Base-by-base conservation (phyloP, 2,329 filamentous ascomycete genomes). In the Cordyceps cateniannulata region DNA sequence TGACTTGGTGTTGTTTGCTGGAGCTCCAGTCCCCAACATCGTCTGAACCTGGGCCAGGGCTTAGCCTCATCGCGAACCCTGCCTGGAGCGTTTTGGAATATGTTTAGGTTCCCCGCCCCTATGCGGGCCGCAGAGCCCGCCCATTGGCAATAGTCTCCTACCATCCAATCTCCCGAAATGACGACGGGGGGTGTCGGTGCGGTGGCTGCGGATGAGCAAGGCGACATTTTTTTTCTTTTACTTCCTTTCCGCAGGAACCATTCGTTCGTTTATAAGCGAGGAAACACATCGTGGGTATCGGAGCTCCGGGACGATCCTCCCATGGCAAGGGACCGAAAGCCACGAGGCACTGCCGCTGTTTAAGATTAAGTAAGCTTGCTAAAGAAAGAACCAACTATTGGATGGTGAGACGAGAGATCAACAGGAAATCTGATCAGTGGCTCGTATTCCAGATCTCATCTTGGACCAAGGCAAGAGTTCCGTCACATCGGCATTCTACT, bases 121-220 rank as follows among this genome's bases (percentile, higher is more conserved):
- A 29, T 48, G 45, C 44, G 54, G 54, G 54, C 44, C 54, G 44
- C 40, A 44, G 29, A 29, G 42, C n/a, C n/a, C n/a, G n/a, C n/a
- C n/a, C n/a, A n/a, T n/a, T n/a, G n/a, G 32, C 45, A 49, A 49
- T 49, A 57, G 45, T 57, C 29, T 40, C 22, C 20, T 49, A n/a
- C 32, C 54, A 49, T 49, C 22, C 44, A 57, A 57, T 57, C 42
- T 56, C 42, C 27, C 24, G 32, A 57, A 57, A 57, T 57, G 54
- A 57, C 45, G 16, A 49, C 44, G 45, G 54, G 27, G 32, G 8
- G 8, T 49, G 16, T 22, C 22, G 8, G 12, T 57, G 22, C 44
- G 29, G 54, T 57, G 53, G 20, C 25, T 32, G 18, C 20, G 20
- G 29, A 35, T 35, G 29, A 22, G 18, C 32, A 6, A 42, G 40